These are phyloP conservation scores for Salix viminalis DNA, from an alignment of 345 rosid species.

Conservation along the genomic window DNA sequence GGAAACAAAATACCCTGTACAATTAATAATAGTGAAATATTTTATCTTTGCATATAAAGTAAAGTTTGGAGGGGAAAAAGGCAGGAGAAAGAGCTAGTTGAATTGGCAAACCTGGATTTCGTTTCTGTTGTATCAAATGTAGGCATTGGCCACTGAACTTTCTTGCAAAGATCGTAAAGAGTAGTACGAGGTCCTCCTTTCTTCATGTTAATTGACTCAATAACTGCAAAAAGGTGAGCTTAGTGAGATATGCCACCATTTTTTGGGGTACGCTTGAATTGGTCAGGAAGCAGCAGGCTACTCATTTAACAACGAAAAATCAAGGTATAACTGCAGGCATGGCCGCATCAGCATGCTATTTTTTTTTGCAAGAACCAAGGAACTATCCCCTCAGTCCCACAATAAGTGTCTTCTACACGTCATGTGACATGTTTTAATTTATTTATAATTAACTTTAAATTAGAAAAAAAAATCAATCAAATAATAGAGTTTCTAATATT, in stretches of 20 bases:
- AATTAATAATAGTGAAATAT: neutral
- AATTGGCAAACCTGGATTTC: conserved; percentile 40
- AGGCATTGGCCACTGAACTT: conserved; percentile 73
- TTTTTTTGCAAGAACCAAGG: neutral
- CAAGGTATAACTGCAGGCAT: neutral
- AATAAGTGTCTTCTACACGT: neutral
- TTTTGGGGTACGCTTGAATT: neutral
- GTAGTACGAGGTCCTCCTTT: conserved; percentile 81
- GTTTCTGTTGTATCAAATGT: conserved; percentile 43
- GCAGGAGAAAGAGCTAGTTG: neutral
- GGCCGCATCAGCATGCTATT: neutral
- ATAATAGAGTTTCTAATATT: no score
- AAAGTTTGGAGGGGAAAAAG: neutral
- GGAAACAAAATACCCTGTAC: neutral
- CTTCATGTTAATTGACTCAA: conserved; percentile 49
- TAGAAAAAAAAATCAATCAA: no score
- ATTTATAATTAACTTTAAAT: no score
- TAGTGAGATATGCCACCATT: neutral
- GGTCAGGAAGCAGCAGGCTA: neutral
- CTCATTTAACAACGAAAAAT: neutral
- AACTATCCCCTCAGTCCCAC: neutral
- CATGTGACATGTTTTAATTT: no score
- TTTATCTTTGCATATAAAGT: neutral
- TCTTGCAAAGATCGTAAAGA: conserved; percentile 72
- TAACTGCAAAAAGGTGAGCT: conserved; percentile 37